A percentile compares a stretch with the other conserved stretches of the same genome.
Evolutionary conservation across 1,284 basidiomycete species (phyloP).

Genomic region (Trichosporon sp.): DNA sequence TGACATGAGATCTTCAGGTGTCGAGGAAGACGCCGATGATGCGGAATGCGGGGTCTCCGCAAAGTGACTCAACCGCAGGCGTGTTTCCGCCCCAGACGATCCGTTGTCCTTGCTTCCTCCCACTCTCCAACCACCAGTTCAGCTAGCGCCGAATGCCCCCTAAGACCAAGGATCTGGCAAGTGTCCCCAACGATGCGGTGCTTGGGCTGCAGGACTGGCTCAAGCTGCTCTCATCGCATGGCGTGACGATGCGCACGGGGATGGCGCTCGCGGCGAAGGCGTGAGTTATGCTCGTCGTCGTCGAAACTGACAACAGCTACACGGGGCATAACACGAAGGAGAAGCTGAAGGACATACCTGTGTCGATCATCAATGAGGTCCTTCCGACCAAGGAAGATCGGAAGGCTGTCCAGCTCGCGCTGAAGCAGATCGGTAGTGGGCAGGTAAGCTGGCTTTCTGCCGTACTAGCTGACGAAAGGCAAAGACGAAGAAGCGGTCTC

Average conservation of each 20-base stretch:
- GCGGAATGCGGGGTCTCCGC: conserved; percentile 1
- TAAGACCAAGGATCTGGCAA: conserved; percentile 23
- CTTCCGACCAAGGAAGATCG: conserved; percentile 72
- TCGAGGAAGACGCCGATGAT: background rate
- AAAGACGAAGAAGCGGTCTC: conserved; percentile 34
- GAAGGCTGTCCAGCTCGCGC: conserved; percentile 65
- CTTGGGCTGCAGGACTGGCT: conserved; percentile 73
- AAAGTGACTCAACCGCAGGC: background rate
- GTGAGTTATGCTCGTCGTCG: conserved; percentile 57
- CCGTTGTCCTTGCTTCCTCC: background rate
- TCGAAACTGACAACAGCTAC: conserved; percentile 62
- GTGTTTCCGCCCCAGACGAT: background rate
- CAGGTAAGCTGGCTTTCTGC: conserved; percentile 32
- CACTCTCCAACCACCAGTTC: background rate
- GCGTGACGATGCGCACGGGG: conserved; percentile 69
- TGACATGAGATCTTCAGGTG: conserved; percentile 2
- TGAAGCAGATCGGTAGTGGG: conserved; percentile 59
- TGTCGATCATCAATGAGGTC: conserved; percentile 63
- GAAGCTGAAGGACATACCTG: conserved; percentile 64
- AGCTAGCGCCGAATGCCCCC: conserved; percentile 32
- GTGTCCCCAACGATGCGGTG: conserved; percentile 35
- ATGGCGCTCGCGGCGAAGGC: conserved; percentile 77
- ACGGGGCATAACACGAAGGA: conserved; percentile 70
- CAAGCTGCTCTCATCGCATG: conserved; percentile 67
- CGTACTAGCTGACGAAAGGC: conserved; percentile 17